Percentiles rank a stretch among this genome's conserved stretches.
phyloP scores from a whole-genome alignment of 2,329 filamentous ascomycete species.

The Neofusicoccum cordaticola region DNA sequence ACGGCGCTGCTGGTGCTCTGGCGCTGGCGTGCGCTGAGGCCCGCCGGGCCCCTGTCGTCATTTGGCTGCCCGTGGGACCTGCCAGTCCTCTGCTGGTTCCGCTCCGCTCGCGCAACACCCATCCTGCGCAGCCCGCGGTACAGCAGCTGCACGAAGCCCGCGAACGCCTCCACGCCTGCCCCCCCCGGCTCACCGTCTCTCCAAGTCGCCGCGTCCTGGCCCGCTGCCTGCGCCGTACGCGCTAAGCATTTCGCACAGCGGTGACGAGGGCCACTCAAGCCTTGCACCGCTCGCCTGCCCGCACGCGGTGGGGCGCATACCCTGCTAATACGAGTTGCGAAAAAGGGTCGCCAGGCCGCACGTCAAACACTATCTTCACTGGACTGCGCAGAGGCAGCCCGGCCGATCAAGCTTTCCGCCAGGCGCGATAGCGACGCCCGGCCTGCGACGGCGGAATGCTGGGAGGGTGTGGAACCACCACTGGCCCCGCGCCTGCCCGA shows the following conservation, averaged over 20 bases:
- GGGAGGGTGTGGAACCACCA: background rate
- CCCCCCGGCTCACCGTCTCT: background rate
- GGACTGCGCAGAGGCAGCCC: background rate
- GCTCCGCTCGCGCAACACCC: constrained; percentile 9
- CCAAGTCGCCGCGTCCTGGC: background rate
- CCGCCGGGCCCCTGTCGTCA: background rate
- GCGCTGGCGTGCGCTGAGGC: constrained; percentile 4
- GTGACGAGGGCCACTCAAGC: constrained; percentile 8
- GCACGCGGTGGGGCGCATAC: constrained; percentile 9
- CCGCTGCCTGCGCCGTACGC: constrained; percentile 1
- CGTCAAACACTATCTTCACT: background rate
- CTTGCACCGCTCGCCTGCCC: constrained; percentile 8
- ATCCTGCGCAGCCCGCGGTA: constrained; percentile 9
- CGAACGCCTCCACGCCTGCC: constrained; percentile 4
- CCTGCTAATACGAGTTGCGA: constrained; percentile 7
- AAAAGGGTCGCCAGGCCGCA: constrained; percentile 11
- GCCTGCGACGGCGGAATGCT: constrained; percentile 8
- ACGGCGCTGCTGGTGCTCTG: background rate
- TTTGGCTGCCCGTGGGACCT: background rate
- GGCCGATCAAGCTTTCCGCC: constrained; percentile 10
- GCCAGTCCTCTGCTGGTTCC: background rate
- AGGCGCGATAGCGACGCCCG: background rate
- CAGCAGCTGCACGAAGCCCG: constrained; percentile 6
- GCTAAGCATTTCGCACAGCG: constrained; percentile 7
- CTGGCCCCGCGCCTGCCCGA: background rate